Evolutionary conservation across 371 early-diverging fungal genomes (phyloP).

Genomic region (Mucor circinelloides): DNA sequence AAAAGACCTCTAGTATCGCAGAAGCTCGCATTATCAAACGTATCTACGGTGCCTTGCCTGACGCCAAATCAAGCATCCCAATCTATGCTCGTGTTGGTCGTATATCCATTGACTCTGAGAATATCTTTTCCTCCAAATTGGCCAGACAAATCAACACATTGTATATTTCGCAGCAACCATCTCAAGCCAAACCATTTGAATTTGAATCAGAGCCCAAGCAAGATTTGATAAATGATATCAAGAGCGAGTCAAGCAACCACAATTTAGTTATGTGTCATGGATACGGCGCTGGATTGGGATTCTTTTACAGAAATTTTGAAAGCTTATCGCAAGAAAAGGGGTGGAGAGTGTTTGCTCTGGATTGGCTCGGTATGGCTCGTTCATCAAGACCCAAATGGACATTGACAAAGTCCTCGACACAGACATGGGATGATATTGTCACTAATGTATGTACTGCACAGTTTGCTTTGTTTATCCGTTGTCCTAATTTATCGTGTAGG

Average conservation of each 20-base stretch:
- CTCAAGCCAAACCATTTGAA: constrained; percentile 24
- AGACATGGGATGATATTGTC: constrained; percentile 54
- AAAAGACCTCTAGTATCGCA: constrained; percentile 45
- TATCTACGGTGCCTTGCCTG: constrained; percentile 37
- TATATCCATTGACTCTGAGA: constrained; percentile 51
- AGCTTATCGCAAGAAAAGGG: constrained; percentile 67
- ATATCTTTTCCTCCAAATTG: constrained; percentile 15
- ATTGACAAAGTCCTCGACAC: constrained; percentile 32
- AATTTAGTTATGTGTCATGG: constrained; percentile 89
- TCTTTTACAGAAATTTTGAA: constrained; percentile 84
- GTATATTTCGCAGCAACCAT: constrained; percentile 26
- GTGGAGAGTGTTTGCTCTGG: constrained; percentile 75
- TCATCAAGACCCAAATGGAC: constrained; percentile 76
- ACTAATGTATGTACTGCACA: constrained; percentile 36
- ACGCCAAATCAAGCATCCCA: constrained; percentile 24
- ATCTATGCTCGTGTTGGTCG: constrained; percentile 36
- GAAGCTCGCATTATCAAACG: constrained; percentile 52
- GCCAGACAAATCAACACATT: constrained; percentile 38
- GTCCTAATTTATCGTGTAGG: constrained; percentile 22
- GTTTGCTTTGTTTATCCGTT: background rate
- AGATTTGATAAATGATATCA: constrained; percentile 36
- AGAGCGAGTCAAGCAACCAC: constrained; percentile 31
- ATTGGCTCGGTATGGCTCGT: constrained; percentile 91
- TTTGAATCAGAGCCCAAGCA: constrained; percentile 31
- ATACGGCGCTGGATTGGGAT: constrained; percentile 89